These are phyloP conservation scores for Solanum aculeatissimum DNA, from an alignment of 305 asterid species.

Conservation along the genomic window DNA sequence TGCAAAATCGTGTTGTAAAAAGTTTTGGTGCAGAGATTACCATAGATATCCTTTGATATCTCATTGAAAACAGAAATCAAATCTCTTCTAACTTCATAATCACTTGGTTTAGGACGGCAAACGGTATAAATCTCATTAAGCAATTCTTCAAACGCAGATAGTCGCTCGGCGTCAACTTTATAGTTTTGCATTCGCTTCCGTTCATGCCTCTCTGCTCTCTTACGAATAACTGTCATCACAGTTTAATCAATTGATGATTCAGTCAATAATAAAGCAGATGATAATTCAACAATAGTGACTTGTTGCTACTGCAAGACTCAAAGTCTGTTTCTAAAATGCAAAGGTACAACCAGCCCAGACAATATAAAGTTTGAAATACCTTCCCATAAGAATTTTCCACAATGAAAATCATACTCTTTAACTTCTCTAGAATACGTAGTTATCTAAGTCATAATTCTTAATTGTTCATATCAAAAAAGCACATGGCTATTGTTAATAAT, in stretches of 20 bases:
- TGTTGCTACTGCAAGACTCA: background rate
- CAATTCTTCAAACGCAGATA: constrained; percentile 40
- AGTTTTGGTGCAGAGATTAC: constrained; percentile 20
- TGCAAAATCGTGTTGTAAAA: background rate
- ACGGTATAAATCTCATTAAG: constrained; percentile 45
- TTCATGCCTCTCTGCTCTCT: constrained; percentile 65
- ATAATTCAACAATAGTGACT: background rate
- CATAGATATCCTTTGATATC: constrained; percentile 70
- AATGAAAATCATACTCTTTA: background rate
- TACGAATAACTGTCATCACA: constrained; percentile 49
- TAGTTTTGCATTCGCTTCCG: constrained; percentile 39
- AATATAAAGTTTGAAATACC: background rate
- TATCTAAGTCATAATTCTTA: background rate
- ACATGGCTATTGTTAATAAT: background rate
- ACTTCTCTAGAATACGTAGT: background rate
- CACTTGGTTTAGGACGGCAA: constrained; percentile 56
- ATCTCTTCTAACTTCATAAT: constrained; percentile 55
- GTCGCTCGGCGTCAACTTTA: constrained; percentile 26
- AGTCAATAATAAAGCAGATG: background rate
- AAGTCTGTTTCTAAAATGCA: background rate
- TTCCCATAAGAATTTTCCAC: background rate
- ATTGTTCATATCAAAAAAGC: background rate
- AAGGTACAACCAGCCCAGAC: background rate
- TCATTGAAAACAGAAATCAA: constrained; percentile 63
- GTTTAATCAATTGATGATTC: background rate